These are phyloP conservation scores for Jackrogersella minutella DNA, from an alignment of 495 filamentous ascomycete genomes.

Conservation along the genomic window DNA sequence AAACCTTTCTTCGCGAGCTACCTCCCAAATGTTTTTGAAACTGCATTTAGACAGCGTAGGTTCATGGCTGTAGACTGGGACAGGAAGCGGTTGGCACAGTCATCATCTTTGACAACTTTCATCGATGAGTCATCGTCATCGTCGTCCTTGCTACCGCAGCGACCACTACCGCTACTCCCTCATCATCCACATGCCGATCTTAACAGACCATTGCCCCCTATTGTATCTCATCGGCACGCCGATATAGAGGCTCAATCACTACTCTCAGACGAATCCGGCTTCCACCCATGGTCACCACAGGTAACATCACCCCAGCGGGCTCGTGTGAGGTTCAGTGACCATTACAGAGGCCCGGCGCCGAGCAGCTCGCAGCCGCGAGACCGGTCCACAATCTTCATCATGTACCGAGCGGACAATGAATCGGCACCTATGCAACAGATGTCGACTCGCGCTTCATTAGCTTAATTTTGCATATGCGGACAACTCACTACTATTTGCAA, in stretches of 20 bases:
- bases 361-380: slow-evolving; percentile 12
- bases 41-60: slow-evolving; percentile 12
- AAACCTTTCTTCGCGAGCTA: slow-evolving; percentile 56
- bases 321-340: slow-evolving; percentile 13
- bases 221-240: slow-evolving; percentile 1
- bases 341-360: neutral
- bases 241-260: neutral
- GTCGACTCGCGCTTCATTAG: slow-evolving; percentile 1
- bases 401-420: slow-evolving; percentile 28
- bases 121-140: slow-evolving; percentile 29
- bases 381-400: slow-evolving; percentile 32
- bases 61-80: slow-evolving; percentile 11
- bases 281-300: neutral
- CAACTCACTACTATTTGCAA: neutral
- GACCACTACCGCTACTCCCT: neutral
- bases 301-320: neutral
- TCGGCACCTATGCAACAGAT: slow-evolving; percentile 4
- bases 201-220: slow-evolving; percentile 34
- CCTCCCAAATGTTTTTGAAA: slow-evolving; percentile 19
- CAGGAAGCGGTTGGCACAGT: slow-evolving; percentile 9
- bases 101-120: slow-evolving; percentile 31
- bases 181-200: slow-evolving; percentile 10
- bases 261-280: neutral
- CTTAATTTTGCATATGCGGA: neutral
- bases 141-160: slow-evolving; percentile 12